Percentiles rank a stretch among this genome's conserved stretches.
Evolutionary conservation across 2,329 filamentous ascomycete genomes (phyloP).

Genomic region (Ophiocordyceps robertsii): DNA sequence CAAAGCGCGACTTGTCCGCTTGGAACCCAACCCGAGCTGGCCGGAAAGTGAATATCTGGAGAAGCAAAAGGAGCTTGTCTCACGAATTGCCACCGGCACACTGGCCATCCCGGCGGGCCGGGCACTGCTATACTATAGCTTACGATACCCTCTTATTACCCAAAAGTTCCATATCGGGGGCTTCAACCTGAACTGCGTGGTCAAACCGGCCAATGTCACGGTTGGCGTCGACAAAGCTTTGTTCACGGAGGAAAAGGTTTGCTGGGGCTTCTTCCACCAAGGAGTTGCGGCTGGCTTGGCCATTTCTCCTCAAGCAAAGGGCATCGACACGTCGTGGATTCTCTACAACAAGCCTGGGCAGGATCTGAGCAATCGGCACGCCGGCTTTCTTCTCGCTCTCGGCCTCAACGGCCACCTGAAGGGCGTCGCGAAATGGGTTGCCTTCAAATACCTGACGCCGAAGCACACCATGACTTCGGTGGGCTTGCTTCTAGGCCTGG

Average conservation of each 20-base stretch:
- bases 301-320: slow-evolving; percentile 78
- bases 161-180: slow-evolving; percentile 83
- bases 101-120: slow-evolving; percentile 80
- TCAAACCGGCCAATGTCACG: slow-evolving; percentile 83
- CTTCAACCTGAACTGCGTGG: slow-evolving; percentile 82
- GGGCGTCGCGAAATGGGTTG: slow-evolving; percentile 90
- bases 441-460: slow-evolving; percentile 97
- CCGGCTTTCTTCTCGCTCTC: slow-evolving; percentile 79
- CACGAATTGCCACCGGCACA: slow-evolving; percentile 74
- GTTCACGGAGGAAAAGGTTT: slow-evolving; percentile 92
- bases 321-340: slow-evolving; percentile 98
- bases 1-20: slow-evolving; percentile 65
- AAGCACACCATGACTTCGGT: slow-evolving; percentile 99
- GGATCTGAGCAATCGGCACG: slow-evolving; percentile 91
- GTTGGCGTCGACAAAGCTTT: slow-evolving; percentile 81
- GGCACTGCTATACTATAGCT: slow-evolving; percentile 76
- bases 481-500: slow-evolving; percentile 79
- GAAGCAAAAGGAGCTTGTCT: slow-evolving; percentile 80
- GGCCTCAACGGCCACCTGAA: slow-evolving; percentile 93
- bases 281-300: slow-evolving; percentile 86
- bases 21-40: slow-evolving; percentile 62
- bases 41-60: slow-evolving; percentile 80
- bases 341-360: slow-evolving; percentile 84
- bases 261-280: slow-evolving; percentile 97
- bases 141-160: slow-evolving; percentile 76